These are phyloP conservation scores for Chaetomium fimeti DNA, from an alignment of 495 filamentous ascomycete genomes.

Conservation along the genomic window DNA sequence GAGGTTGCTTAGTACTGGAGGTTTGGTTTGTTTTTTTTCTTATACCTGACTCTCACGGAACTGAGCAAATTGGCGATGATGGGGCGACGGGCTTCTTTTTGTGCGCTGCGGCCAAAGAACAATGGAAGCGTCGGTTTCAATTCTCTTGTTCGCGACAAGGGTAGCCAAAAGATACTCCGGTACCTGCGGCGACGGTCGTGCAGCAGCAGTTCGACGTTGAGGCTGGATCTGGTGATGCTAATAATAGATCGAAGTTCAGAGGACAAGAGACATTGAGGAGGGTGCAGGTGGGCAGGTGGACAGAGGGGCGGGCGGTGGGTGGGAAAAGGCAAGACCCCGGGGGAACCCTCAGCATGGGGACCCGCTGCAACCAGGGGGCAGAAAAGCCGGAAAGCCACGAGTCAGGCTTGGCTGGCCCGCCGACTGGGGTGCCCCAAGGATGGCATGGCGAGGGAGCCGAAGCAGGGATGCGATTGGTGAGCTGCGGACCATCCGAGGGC, in stretches of 20 bases:
- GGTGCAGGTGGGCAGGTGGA: constrained; percentile 12
- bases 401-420: constrained; percentile 25
- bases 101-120: constrained; percentile 20
- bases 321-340: constrained; percentile 24
- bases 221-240: constrained; percentile 39
- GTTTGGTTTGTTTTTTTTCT: constrained; percentile 16
- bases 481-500: not conserved
- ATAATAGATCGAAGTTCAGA: constrained; percentile 36
- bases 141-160: constrained; percentile 29
- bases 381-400: constrained; percentile 29
- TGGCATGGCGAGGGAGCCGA: constrained; percentile 12
- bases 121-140: constrained; percentile 31
- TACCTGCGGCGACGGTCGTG: constrained; percentile 38
- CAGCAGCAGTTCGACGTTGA: constrained; percentile 40
- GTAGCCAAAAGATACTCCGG: constrained; percentile 32
- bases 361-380: constrained; percentile 15
- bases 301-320: constrained; percentile 25
- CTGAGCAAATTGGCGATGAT: constrained; percentile 24
- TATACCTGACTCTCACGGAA: constrained; percentile 10
- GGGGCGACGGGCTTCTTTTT: constrained; percentile 34
- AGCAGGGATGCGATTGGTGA: not conserved
- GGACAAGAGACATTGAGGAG: constrained; percentile 26
- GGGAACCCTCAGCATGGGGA: constrained; percentile 4
- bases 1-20: constrained; percentile 1
- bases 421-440: not conserved